These are phyloP conservation scores for Cyclocybe aegerita DNA, from an alignment of 768 basidiomycete species.

Conservation along the genomic window DNA sequence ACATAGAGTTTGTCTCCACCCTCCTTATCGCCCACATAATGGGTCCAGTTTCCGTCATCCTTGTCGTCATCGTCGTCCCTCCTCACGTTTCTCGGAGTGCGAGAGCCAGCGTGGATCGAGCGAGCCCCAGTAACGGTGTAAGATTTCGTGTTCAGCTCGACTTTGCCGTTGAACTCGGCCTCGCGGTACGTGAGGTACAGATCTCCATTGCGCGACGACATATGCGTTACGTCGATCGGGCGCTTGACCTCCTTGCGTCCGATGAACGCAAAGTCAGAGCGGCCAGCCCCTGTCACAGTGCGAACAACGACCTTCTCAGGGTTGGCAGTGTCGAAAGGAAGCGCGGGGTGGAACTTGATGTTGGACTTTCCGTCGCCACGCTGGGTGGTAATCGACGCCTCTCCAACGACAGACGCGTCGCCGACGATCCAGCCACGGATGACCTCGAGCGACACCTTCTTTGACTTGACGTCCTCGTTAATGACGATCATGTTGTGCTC, in stretches of 20 bases:
- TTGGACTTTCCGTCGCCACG: constrained; percentile 49
- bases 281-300: constrained; percentile 54
- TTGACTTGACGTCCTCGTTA: constrained; percentile 34
- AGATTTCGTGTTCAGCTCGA: constrained; percentile 43
- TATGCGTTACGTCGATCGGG: constrained; percentile 46
- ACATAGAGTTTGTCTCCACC: constrained; percentile 39
- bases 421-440: constrained; percentile 63
- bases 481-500: constrained; percentile 48
- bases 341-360: constrained; percentile 44
- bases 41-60: constrained; percentile 32
- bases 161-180: constrained; percentile 47
- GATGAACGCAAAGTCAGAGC: constrained; percentile 49
- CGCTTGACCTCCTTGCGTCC: constrained; percentile 38
- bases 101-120: constrained; percentile 5
- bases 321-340: constrained; percentile 27
- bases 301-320: constrained; percentile 36
- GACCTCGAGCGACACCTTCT: constrained; percentile 41
- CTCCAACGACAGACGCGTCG: constrained; percentile 44
- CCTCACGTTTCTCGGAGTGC: constrained; percentile 1
- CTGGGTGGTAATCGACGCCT: constrained; percentile 44
- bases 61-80: constrained; percentile 8
- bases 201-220: constrained; percentile 49
- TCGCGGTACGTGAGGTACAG: constrained; percentile 56
- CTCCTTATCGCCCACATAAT: constrained; percentile 38
- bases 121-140: constrained; percentile 31